Percentiles rank a stretch among this genome's conserved stretches.
Conservation (phyloP, 2,329 filamentous ascomycete genomes). For the Ascochyta rabiei region DNA sequence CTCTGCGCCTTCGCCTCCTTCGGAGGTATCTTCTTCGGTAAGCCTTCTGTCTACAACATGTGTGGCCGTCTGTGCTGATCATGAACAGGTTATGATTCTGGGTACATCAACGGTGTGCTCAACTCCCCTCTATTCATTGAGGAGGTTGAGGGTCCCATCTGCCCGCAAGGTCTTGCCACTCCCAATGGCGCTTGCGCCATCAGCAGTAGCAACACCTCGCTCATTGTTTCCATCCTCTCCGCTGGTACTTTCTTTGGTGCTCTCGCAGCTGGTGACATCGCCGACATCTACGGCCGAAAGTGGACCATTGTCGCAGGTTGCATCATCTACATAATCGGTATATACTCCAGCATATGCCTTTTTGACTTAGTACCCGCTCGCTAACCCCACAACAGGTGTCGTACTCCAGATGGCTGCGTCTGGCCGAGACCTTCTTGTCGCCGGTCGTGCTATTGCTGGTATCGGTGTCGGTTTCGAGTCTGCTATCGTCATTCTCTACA, state of each 20-base stretch:
- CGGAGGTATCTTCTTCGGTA: slow-evolving; percentile 42
- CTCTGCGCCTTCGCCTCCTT: slow-evolving; percentile 49
- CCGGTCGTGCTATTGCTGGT: slow-evolving; percentile 38
- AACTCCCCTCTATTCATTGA: slow-evolving; percentile 18
- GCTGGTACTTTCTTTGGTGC: slow-evolving; percentile 77
- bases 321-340: slow-evolving; percentile 34
- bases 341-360: slow-evolving; percentile 22
- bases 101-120: slow-evolving; percentile 27
- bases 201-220: slow-evolving; percentile 23
- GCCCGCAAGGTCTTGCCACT: slow-evolving; percentile 41
- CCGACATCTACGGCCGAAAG: slow-evolving; percentile 71
- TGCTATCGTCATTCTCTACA: slow-evolving; percentile 64
- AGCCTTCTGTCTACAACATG: slow-evolving; percentile 34
- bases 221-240: slow-evolving; percentile 79
- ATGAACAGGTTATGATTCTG: slow-evolving; percentile 17
- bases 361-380: slow-evolving; percentile 1
- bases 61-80: slow-evolving; percentile 50
- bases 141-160: slow-evolving; percentile 14
- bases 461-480: slow-evolving; percentile 40
- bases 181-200: slow-evolving; percentile 18
- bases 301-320: slow-evolving; percentile 54
- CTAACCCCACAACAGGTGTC: slow-evolving; percentile 18
- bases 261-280: slow-evolving; percentile 66
- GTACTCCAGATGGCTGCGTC: slow-evolving; percentile 15
- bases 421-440: slow-evolving; percentile 22